These are phyloP conservation scores for Peterozyma toletana DNA, from an alignment of 805 yeast species.

Conservation along the genomic window DNA sequence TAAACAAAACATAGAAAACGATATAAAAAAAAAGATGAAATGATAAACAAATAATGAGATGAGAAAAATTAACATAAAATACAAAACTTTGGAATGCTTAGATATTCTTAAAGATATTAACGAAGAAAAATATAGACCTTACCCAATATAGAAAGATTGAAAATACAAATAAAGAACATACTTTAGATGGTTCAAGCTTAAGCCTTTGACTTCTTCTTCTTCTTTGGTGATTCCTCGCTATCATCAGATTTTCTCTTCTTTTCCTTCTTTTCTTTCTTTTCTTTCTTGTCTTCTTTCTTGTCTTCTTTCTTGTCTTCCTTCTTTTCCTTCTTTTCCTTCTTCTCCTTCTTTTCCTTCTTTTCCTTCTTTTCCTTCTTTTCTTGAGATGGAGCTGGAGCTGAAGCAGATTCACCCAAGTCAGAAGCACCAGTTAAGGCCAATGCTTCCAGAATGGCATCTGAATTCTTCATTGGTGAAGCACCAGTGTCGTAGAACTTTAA, in stretches of 20 bases:
- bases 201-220: constrained; percentile 30
- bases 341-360: constrained; percentile 41
- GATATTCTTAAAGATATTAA: no score
- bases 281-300: constrained; percentile 47
- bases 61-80: neutral
- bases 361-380: constrained; percentile 33
- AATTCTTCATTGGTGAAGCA: constrained; percentile 91
- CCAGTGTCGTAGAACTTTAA: constrained; percentile 94
- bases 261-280: constrained; percentile 33
- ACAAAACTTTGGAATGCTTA: no score
- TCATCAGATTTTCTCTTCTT: constrained; percentile 27
- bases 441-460: constrained; percentile 91
- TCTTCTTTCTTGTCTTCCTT: constrained; percentile 42
- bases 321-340: constrained; percentile 44
- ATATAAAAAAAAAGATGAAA: neutral
- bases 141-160: no score
- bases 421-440: constrained; percentile 49
- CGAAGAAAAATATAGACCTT: no score
- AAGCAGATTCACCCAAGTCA: constrained; percentile 22
- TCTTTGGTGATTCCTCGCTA: constrained; percentile 24
- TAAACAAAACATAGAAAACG: constrained; percentile 1
- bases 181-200: constrained; percentile 6
- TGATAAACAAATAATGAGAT: neutral
- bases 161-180: neutral
- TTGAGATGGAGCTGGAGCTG: constrained; percentile 19